Percentiles rank a stretch among this genome's conserved stretches.
These are phyloP conservation scores for Pulveroboletus frians DNA, from an alignment of 768 basidiomycete genomes.

Conservation along the genomic window DNA sequence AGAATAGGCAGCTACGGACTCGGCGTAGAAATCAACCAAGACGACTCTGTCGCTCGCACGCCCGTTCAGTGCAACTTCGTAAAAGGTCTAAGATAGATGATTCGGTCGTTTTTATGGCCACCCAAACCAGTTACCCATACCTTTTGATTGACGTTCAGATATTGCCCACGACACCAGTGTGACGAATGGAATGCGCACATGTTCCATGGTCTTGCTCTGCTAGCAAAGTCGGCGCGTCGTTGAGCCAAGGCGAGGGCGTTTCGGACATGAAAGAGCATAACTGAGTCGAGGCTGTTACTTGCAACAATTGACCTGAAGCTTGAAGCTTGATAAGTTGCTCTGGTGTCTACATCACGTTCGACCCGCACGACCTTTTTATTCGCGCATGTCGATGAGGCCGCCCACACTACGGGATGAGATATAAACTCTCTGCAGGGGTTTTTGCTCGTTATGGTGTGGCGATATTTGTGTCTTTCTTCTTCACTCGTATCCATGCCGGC, in stretches of 20 bases:
- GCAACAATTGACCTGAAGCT: not conserved
- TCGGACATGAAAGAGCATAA: constrained; percentile 15
- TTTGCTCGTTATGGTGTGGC: constrained; percentile 2
- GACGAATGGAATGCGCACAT: constrained; percentile 40
- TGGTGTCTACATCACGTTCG: not conserved
- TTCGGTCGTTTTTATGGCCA: not conserved
- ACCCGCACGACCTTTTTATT: not conserved
- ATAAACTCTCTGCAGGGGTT: not conserved
- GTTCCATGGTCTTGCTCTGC: constrained; percentile 21
- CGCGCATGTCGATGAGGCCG: too few relatives aligned
- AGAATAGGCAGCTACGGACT: constrained; percentile 42
- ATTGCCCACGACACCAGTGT: constrained; percentile 30
- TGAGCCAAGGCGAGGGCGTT: constrained; percentile 2
- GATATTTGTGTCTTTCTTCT: not conserved
- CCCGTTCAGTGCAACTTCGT: constrained; percentile 26
- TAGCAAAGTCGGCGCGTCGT: constrained; percentile 3
- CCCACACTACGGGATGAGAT: too few relatives aligned
- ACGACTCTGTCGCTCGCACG: constrained; percentile 47
- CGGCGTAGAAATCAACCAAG: constrained; percentile 77
- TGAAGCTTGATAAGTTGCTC: not conserved
- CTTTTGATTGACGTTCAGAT: constrained; percentile 40
- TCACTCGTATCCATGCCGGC: constrained; percentile 22
- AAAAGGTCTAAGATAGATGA: constrained; percentile 31
- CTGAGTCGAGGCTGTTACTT: not conserved
- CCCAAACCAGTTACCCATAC: constrained; percentile 25